phyloP scores from a whole-genome alignment of 2,329 filamentous ascomycete genomes.

The Amesomyces nigricolor region DNA sequence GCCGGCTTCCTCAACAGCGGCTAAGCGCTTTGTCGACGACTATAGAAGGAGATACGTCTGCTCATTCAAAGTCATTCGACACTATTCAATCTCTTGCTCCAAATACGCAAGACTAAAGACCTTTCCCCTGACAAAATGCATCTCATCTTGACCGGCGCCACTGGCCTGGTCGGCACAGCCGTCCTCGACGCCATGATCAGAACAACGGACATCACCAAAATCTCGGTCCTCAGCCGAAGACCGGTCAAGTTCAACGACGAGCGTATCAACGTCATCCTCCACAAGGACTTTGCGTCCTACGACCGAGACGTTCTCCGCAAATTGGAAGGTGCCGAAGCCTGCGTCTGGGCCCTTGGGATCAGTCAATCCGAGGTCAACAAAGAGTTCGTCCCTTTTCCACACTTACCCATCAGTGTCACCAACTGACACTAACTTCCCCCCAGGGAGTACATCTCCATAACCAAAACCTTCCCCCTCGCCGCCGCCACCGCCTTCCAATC shows the following conservation, averaged over 20 bases:
- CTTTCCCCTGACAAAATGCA: conserved; percentile 41
- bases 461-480: conserved; percentile 57
- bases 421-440: neutral
- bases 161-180: conserved; percentile 57
- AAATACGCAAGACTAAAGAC: neutral
- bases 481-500: conserved; percentile 56
- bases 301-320: conserved; percentile 50
- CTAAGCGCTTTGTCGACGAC: no score
- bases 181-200: conserved; percentile 58
- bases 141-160: conserved; percentile 63
- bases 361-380: conserved; percentile 54
- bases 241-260: conserved; percentile 57
- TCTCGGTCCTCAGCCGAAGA: conserved; percentile 62
- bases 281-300: conserved; percentile 61
- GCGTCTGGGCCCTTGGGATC: conserved; percentile 69
- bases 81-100: no score
- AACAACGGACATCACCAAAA: conserved; percentile 51
- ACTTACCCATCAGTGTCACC: neutral
- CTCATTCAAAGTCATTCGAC: no score
- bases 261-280: conserved; percentile 60
- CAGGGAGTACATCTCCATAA: conserved; percentile 62
- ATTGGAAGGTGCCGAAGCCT: conserved; percentile 59
- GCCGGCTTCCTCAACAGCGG: no score
- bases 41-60: no score
- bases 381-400: conserved; percentile 40